Evolutionary conservation across 2,329 filamentous ascomycete species (phyloP), one percentile per base, ranked within the genome.

Genomic region (Sporothrix phasma): DNA sequence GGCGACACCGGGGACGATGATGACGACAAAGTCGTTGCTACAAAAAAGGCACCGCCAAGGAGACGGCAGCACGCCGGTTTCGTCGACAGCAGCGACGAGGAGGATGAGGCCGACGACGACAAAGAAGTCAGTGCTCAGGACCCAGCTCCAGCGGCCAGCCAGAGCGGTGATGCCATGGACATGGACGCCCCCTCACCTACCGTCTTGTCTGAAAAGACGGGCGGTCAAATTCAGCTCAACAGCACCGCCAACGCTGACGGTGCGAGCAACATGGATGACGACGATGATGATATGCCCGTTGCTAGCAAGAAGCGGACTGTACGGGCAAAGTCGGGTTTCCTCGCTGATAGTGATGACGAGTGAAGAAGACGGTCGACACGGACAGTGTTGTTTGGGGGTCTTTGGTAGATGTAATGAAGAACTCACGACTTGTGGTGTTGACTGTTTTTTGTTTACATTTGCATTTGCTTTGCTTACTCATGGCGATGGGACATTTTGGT

Each of bases 341-440:
- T 86, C 53, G 69, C 84, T 41, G 83, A 86, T 69, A 85, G 83
- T 66, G 84, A 84, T 70, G 84, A 86, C 56, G 81, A 84, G 67
- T 80, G 83, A 63, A n/a, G 24, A 11, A 11, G n/a, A 24, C 5
- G 6, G 29, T 11, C 7, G 3, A 11, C 34, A 8, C 41, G 6
- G 5, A n/a, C 11, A 17, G n/a, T 19, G 41, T 8, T 10, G 41
- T n/a, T n/a, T n/a, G n/a, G n/a, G n/a, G n/a, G n/a, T n/a, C n/a
- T n/a, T n/a, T 11, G 5, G 3, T 43, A 37, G 10, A 59, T 45
- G 31, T 45, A 31, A 45, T 43, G 54, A 43, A 24, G 8, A 19
- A 19, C 11, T 26, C 5, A 51, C 34, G 26, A 34, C 47, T 8
- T n/a, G 47, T 34, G 26, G 15, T 22, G 4, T 37, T 29, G 31